Evolutionary conservation across 2,329 filamentous ascomycete species (phyloP), one percentile per base, ranked within the genome.

Genomic region (Colletotrichum caudatum): DNA sequence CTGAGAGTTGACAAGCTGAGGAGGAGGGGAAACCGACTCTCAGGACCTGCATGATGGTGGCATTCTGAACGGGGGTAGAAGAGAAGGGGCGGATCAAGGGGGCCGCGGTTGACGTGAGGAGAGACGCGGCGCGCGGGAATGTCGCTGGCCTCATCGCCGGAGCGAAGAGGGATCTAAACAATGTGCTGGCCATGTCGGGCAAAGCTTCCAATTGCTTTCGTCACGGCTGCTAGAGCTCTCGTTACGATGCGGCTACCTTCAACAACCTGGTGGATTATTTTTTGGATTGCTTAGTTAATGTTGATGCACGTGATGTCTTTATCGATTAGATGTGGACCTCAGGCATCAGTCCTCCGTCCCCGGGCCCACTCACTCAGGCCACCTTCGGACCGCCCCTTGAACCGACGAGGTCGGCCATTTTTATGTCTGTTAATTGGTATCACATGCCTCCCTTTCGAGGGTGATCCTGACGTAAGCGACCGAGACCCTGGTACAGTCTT

Each of bases 1-100:
- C 54, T n/a, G 41, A 12, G 5, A 7, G 39, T 18, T 18, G n/a
- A 14, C 39, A 44, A 53, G 9, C 8, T 29, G 16, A 37, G 11
- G 23, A 35, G 46, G 60, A 33, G 29, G n/a, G 50, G 14, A 29
- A 23, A 77, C 83, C 72, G 79, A 86, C 85, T 74, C 88, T 87
- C 23, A 92, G 85, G 70, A 94, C 90, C 81, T 94, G 92, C 83
- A 92, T 94, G 76, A 93, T 86, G 11, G 92, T 94, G 66, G 92
- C 89, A 75, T 84, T 82, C 68, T 83, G 84, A 39, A 84, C 77
- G 0, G 89, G 83, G 0, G 91, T 89, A 46, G 86, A 86, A n/a
- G 88, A 87, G 82, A 92, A 91, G 73, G 83, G 76, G 69, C 84
- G 83, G n/a, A 78, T 69, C 23, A 77, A 56, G 69, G 68, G 67